Evolutionary conservation across 805 yeast genomes (phyloP).

Genomic region (Ogataea corticis): DNA sequence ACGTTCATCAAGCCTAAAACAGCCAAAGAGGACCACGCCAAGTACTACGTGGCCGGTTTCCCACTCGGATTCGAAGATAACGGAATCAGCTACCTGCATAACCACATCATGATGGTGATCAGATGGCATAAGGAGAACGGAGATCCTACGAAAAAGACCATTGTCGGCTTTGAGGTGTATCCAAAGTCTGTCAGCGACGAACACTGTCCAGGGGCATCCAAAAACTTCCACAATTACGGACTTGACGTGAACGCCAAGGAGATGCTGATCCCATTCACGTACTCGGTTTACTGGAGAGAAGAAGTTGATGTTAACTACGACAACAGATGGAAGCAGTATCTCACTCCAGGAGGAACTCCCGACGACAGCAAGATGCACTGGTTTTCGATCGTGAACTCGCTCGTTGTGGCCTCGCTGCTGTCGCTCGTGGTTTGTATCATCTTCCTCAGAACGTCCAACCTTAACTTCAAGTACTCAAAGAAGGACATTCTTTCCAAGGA

Average conservation of each 20-base stretch:
- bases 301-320: slow-evolving; percentile 65
- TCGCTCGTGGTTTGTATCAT: slow-evolving; percentile 67
- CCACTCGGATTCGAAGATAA: slow-evolving; percentile 72
- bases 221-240: slow-evolving; percentile 56
- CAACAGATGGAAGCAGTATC: slow-evolving; percentile 71
- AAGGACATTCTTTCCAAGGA: slow-evolving; percentile 19
- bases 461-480: slow-evolving; percentile 39
- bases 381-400: slow-evolving; percentile 72
- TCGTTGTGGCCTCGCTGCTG: slow-evolving; percentile 61
- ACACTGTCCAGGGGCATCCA: slow-evolving; percentile 75
- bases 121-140: slow-evolving; percentile 60
- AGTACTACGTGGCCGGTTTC: slow-evolving; percentile 81
- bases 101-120: slow-evolving; percentile 79
- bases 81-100: slow-evolving; percentile 65
- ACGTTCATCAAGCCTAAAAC: slow-evolving; percentile 63
- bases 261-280: slow-evolving; percentile 68
- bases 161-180: slow-evolving; percentile 88
- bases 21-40: slow-evolving; percentile 47
- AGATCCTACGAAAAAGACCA: slow-evolving; percentile 44
- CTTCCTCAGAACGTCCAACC: slow-evolving; percentile 53
- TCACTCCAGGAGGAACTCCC: slow-evolving; percentile 39
- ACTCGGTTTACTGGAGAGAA: slow-evolving; percentile 87
- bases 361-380: slow-evolving; percentile 67
- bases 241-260: slow-evolving; percentile 45
- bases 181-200: slow-evolving; percentile 73